Percentiles rank a stretch among this genome's conserved stretches.
These are phyloP conservation scores for Delonix regia DNA, from an alignment of 306 rosid species.

Conservation along the genomic window DNA sequence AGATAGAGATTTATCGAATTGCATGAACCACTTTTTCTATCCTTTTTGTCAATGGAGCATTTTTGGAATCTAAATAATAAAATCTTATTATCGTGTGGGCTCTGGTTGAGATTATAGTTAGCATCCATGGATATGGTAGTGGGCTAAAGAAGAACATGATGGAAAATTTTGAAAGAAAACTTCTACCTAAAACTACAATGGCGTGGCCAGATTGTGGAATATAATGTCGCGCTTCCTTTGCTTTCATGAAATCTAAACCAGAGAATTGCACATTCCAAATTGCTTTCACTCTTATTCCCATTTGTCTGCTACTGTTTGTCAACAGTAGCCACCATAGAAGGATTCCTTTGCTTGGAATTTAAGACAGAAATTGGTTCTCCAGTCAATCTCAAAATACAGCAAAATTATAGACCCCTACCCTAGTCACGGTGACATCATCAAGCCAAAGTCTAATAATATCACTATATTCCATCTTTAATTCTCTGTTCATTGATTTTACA, in stretches of 20 bases:
- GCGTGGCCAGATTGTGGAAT: neutral
- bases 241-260: slow-evolving; percentile 40
- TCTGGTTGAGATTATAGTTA: slow-evolving; percentile 1
- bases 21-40: neutral
- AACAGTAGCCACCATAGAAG: slow-evolving; percentile 31
- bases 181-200: slow-evolving; percentile 38
- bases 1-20: neutral
- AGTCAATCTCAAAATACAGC: neutral
- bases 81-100: slow-evolving; percentile 1
- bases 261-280: slow-evolving; percentile 28
- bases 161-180: slow-evolving; percentile 28
- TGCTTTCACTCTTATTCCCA: slow-evolving; percentile 19
- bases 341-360: slow-evolving; percentile 27
- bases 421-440: slow-evolving; percentile 21
- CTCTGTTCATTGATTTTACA: neutral
- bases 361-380: slow-evolving; percentile 13
- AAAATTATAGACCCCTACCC: neutral
- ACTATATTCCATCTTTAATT: neutral
- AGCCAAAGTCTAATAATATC: neutral
- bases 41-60: neutral
- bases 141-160: slow-evolving; percentile 35
- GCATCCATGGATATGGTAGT: slow-evolving; percentile 39
- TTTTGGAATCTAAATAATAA: neutral
- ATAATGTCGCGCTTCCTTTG: slow-evolving; percentile 16
- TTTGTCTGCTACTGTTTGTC: slow-evolving; percentile 41